Base-by-base conservation (phyloP, 1,139 yeast genomes). In the Saccharomyces pastorianus region DNA sequence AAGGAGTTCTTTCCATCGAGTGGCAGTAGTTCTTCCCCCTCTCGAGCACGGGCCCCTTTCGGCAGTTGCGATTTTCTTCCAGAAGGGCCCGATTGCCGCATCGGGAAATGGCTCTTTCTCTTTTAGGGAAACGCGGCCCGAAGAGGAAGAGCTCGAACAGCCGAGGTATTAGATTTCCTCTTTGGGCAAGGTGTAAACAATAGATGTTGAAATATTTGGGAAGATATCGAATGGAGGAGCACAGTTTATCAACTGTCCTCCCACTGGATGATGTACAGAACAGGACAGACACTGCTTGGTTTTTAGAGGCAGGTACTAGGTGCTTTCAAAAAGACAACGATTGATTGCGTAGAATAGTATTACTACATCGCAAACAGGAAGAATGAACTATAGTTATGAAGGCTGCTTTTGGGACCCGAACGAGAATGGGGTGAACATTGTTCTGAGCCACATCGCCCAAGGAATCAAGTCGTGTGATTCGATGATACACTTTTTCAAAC, bases 381-480 rank as follows among this genome's bases (percentile, higher is more conserved):
- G 34, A 31, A 31, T 31, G 64, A 57, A 52, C 38, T 68, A 65
- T 54, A 65, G 65, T 51, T 68, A 59, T 51, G 63, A 64, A 53
- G 58, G 62, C 26, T 67, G 69, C 52, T 68, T 68, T 50, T 68
- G 71, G 71, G 71, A 68, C 55, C 69, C 67, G 23, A 59, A 64
- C 32, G 71, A 67, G 48, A 61, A 64, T 11, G 71, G 71, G 27
- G 68, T 62, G 23, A 61, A 59, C 31, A 55, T 67, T 7, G 52
- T 68, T 38, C 54, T 67, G 42, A 57, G 59, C 31, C 71, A 68
- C 50, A 59, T 67, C 1, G 57, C 64, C 3, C 54, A 59, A 7
- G 70, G 71, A 2, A 61, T 68, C 38, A 62, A 59, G 51, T 58
- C 69, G 3, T 59, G 65, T 27, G 57, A 60, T 25, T 57, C 62